phyloP scores from a whole-genome alignment of 2,329 filamentous ascomycete species.

The Verticillium nubilum region DNA sequence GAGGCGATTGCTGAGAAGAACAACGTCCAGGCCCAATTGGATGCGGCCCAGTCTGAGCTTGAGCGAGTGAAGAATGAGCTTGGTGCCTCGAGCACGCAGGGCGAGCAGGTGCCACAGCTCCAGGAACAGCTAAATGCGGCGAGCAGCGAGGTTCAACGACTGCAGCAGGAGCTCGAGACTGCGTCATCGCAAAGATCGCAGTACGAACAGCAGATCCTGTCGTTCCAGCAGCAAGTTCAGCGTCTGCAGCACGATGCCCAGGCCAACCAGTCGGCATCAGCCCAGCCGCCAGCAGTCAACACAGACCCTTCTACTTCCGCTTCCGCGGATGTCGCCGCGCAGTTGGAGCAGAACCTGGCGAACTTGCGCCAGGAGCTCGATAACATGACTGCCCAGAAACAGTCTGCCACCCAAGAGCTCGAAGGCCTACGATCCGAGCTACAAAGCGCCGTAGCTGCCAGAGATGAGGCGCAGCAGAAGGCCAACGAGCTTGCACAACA shows the following conservation, averaged over 20 bases:
- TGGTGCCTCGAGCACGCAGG: not conserved
- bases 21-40: slow-evolving; percentile 44
- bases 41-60: slow-evolving; percentile 47
- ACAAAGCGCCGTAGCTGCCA: slow-evolving; percentile 53
- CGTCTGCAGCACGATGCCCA: slow-evolving; percentile 28
- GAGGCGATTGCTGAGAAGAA: slow-evolving; percentile 47
- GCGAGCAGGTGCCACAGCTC: slow-evolving; percentile 22
- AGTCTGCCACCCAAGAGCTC: slow-evolving; percentile 60
- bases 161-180: slow-evolving; percentile 28
- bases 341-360: slow-evolving; percentile 44
- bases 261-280: slow-evolving; percentile 32
- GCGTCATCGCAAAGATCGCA: slow-evolving; percentile 24
- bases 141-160: slow-evolving; percentile 50
- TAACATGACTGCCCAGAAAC: slow-evolving; percentile 61
- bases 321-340: slow-evolving; percentile 39
- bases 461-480: slow-evolving; percentile 52
- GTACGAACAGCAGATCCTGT: slow-evolving; percentile 36
- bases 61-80: slow-evolving; percentile 33
- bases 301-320: slow-evolving; percentile 31
- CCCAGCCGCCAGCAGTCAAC: slow-evolving; percentile 18
- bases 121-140: slow-evolving; percentile 43
- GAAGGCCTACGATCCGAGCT: slow-evolving; percentile 52
- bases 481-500: slow-evolving; percentile 21
- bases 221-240: slow-evolving; percentile 36
- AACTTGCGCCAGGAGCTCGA: slow-evolving; percentile 57